Percentiles rank a stretch among this genome's conserved stretches.
Conservation (phyloP, 2,329 filamentous ascomycete genomes). For the Diaporthe longicolla region DNA sequence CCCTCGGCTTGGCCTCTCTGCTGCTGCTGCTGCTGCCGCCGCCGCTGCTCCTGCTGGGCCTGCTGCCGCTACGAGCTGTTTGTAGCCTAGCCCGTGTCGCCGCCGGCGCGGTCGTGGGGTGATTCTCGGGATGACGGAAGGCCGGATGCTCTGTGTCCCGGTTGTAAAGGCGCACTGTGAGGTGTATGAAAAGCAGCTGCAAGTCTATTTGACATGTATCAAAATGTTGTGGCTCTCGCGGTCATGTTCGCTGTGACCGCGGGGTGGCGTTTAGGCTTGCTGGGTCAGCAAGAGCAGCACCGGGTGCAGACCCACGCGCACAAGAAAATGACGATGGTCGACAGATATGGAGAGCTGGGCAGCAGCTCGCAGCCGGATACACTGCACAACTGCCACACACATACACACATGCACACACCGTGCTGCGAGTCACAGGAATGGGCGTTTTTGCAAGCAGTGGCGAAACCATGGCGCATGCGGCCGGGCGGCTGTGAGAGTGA, state of each 20-base stretch:
- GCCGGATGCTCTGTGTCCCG: background rate
- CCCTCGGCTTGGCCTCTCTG: slow-evolving; percentile 4
- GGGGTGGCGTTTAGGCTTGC: too few species aligned
- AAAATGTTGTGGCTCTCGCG: background rate
- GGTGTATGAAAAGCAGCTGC: slow-evolving; percentile 4
- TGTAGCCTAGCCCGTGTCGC: slow-evolving; percentile 16
- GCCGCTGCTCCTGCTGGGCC: background rate
- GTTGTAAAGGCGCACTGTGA: slow-evolving; percentile 24
- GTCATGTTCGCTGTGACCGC: slow-evolving; percentile 15
- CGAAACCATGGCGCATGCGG: slow-evolving; percentile 28
- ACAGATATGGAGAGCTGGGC: slow-evolving; percentile 1
- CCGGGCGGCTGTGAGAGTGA: background rate
- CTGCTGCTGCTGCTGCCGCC: too few species aligned
- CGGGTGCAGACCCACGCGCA: background rate
- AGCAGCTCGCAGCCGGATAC: slow-evolving; percentile 18
- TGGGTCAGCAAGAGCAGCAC: too few species aligned
- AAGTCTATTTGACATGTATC: background rate
- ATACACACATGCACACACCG: background rate
- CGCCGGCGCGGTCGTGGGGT: slow-evolving; percentile 14
- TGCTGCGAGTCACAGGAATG: slow-evolving; percentile 12
- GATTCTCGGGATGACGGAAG: slow-evolving; percentile 26
- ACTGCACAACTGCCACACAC: slow-evolving; percentile 8
- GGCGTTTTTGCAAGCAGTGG: slow-evolving; percentile 30
- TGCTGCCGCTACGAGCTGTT: slow-evolving; percentile 14
- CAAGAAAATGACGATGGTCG: slow-evolving; percentile 24